These are phyloP conservation scores for Oldenlandia corymbosa DNA, from an alignment of 257 asterid genomes.

Conservation along the genomic window DNA sequence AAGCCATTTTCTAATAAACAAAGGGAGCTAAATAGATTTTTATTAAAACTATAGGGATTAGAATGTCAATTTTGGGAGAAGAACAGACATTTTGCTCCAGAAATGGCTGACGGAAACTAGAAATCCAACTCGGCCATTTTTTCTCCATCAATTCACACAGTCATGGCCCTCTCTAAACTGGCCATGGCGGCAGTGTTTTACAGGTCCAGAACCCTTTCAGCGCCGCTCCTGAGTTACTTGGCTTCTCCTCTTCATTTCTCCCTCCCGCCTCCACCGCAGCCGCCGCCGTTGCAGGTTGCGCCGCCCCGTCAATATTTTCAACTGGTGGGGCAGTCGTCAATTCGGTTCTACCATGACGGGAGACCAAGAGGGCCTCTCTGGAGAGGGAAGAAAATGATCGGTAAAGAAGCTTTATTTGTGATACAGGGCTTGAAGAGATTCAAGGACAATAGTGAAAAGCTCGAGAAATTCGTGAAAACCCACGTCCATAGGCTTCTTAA, in stretches of 20 bases:
- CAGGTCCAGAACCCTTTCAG: background rate
- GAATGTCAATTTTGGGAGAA: too few relatives aligned
- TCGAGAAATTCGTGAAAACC: conserved; percentile 61
- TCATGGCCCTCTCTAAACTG: conserved; percentile 7
- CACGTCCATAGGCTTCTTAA: conserved; percentile 82
- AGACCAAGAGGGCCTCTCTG: conserved; percentile 89
- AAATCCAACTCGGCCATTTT: too few relatives aligned
- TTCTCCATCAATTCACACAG: too few relatives aligned
- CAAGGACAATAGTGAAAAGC: conserved; percentile 54
- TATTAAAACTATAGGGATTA: too few relatives aligned
- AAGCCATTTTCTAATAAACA: too few relatives aligned
- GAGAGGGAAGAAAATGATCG: conserved; percentile 88
- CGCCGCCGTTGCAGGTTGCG: background rate
- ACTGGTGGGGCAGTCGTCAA: background rate
- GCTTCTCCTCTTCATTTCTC: background rate
- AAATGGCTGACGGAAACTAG: too few relatives aligned
- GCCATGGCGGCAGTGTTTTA: conserved; percentile 6
- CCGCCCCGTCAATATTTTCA: conserved; percentile 1
- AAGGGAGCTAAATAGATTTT: too few relatives aligned
- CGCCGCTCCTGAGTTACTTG: background rate
- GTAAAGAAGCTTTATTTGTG: conserved; percentile 82
- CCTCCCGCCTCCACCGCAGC: background rate
- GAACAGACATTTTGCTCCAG: too few relatives aligned
- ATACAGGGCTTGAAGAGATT: conserved; percentile 70
- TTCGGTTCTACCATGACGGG: conserved; percentile 72